Evolutionary conservation across 208 protist genomes (phyloP), one percentile per base, ranked within the genome.

Genomic region (Acanthamoeba lenticulata): DNA sequence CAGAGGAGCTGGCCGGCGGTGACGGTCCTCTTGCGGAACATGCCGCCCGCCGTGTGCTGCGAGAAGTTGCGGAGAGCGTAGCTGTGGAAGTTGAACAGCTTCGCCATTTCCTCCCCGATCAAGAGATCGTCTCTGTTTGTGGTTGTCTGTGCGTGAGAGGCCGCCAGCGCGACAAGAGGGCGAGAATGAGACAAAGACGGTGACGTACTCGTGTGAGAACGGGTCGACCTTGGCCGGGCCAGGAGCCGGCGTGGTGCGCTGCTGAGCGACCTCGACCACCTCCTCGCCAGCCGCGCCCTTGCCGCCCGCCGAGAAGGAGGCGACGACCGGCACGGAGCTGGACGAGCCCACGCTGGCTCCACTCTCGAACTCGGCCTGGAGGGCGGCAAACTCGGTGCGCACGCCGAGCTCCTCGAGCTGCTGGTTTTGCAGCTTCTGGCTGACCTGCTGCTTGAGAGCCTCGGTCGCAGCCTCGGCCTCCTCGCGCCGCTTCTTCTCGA

Each of bases 1-100:
- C 57, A 67, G n/a, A 67, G 57, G 27, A 67, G 57, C 57, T 67
- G 57, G 57, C 5, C n/a, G 57, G 57, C 13, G 24, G 57, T 32
- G 13, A 32, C 57, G 13, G 57, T 67, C 57, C 27, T 67, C 24
- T 21, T 7, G 5, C 57, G 57, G n/a, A 67, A 67, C 57, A 52
- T n/a, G n/a, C 49, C 24, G 24, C 57, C 57, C 7, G 57, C 7
- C n/a, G 57, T 21, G 57, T 21, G 57, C 57, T 67, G 57, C 5
- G 15, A 67, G 57, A 67, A 67, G n/a, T 67, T 67, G 57, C 57
- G 57, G 57, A 67, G 57, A 21, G 57, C 57, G 27, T 67, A 67
- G 27, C n/a, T 67, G 57, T 67, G 57, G 57, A 67, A 67, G 57
- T 67, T 67, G 27, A 67, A 67, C 57, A 67, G n/a, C 57, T 67